Evolutionary conservation across 2,329 filamentous ascomycete species (phyloP).

Genomic region (Colletotrichum tamarilloi): DNA sequence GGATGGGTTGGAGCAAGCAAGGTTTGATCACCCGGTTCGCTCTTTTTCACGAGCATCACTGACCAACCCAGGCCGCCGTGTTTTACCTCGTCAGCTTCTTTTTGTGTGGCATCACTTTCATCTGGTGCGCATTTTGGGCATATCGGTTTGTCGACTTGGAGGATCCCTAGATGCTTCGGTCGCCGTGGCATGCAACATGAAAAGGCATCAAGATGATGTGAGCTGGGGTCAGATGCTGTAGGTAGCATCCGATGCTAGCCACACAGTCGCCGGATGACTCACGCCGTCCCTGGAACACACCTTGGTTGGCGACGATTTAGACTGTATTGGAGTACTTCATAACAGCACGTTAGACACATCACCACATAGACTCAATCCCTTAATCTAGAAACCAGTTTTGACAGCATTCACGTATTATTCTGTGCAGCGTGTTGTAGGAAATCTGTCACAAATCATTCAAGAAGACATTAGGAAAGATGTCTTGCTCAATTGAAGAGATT

Average conservation of each 20-base stretch:
- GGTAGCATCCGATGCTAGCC: background rate
- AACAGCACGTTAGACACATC: background rate
- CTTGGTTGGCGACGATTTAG: background rate
- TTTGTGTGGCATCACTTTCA: conserved; percentile 34
- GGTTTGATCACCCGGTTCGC: conserved; percentile 14
- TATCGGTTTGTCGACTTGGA: conserved; percentile 40
- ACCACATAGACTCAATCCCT: background rate
- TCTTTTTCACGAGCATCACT: background rate
- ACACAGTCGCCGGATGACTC: conserved; percentile 26
- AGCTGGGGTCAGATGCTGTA: background rate
- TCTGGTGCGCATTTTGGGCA: conserved; percentile 44
- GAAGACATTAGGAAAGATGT: background rate
- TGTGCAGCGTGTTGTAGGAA: too few relatives aligned
- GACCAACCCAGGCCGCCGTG: conserved; percentile 32
- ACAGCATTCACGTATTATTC: too few relatives aligned
- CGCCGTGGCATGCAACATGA: background rate
- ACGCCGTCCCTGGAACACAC: conserved; percentile 2
- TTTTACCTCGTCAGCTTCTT: conserved; percentile 38
- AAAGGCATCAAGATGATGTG: background rate
- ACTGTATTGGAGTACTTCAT: background rate
- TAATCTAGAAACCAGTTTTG: background rate
- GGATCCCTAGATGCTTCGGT: conserved; percentile 13
- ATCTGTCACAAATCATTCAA: background rate
- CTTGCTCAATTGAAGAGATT: conserved; percentile 39
- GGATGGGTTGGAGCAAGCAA: conserved; percentile 34